A percentile compares a stretch with the other conserved stretches of the same genome.
Conservation (phyloP, 2,329 filamentous ascomycete species). For the Cercospora brassicicola region DNA sequence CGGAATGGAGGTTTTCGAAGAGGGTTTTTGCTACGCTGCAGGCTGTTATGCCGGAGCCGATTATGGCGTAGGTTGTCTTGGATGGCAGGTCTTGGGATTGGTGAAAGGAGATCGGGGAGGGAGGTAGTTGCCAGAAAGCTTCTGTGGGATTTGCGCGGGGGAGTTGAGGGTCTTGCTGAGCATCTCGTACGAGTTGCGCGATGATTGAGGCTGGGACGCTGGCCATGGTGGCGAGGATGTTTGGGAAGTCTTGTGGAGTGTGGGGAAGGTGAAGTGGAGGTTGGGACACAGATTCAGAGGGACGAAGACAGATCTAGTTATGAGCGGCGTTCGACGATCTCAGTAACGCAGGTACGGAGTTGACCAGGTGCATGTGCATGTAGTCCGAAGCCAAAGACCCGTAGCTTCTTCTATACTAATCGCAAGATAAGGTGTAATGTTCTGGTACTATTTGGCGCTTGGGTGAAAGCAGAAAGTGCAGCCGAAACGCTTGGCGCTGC, state of each 20-base stretch:
- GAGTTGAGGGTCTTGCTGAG: constrained; percentile 21
- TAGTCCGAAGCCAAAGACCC: background rate
- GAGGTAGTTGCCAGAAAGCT: constrained; percentile 25
- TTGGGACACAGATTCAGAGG: background rate
- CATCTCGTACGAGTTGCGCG: constrained; percentile 15
- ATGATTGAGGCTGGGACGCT: constrained; percentile 14
- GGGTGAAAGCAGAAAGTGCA: background rate
- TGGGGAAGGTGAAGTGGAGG: background rate
- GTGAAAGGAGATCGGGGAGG: constrained; percentile 2
- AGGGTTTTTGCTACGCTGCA: constrained; percentile 25
- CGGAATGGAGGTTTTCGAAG: constrained; percentile 7
- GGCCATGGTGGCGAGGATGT: background rate
- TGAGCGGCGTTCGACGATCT: background rate
- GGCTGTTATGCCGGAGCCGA: constrained; percentile 26
- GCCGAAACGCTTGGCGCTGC: background rate
- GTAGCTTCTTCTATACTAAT: background rate
- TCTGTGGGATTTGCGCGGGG: constrained; percentile 21
- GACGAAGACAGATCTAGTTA: background rate
- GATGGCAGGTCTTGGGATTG: constrained; percentile 17
- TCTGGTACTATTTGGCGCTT: background rate
- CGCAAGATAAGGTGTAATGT: background rate
- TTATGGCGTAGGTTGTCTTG: constrained; percentile 24
- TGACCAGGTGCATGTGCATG: background rate
- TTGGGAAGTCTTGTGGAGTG: background rate
- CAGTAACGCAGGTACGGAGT: background rate